Evolutionary conservation across 2,329 filamentous ascomycete species (phyloP).

Genomic region (Ophiostoma pallidulum): DNA sequence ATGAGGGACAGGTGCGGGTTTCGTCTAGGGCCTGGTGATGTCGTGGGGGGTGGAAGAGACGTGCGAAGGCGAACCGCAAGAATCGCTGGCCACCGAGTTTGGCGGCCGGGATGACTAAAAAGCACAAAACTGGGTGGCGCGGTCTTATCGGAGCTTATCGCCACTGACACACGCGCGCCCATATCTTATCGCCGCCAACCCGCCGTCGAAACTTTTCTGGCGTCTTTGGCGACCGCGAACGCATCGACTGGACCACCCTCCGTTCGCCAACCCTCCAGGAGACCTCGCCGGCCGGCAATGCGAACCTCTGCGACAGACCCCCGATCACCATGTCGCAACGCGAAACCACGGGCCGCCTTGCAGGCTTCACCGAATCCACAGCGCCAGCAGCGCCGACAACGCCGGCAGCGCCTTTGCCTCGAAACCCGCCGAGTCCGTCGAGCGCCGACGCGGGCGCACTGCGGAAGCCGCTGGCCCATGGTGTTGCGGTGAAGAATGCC

Average conservation of each 20-base stretch:
- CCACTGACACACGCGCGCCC: background rate
- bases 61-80: too few species aligned
- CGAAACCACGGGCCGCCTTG: conserved; percentile 6
- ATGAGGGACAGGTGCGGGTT: too few species aligned
- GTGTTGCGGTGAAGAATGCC: conserved; percentile 31
- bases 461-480: background rate
- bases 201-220: conserved; percentile 1
- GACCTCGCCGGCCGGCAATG: conserved; percentile 4
- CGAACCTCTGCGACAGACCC: conserved; percentile 3
- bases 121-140: background rate
- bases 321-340: conserved; percentile 13
- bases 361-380: conserved; percentile 7
- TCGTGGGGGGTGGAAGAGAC: too few species aligned
- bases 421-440: background rate
- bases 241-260: conserved; percentile 1
- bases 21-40: too few species aligned
- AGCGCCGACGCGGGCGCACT: background rate
- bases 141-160: conserved; percentile 3
- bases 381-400: background rate
- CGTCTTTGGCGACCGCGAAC: background rate
- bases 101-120: background rate
- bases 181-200: conserved; percentile 9
- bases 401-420: background rate
- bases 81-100: background rate
- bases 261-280: background rate